phyloP scores from a whole-genome alignment of 306 rosid genomes.

The Canavalia gladiata region DNA sequence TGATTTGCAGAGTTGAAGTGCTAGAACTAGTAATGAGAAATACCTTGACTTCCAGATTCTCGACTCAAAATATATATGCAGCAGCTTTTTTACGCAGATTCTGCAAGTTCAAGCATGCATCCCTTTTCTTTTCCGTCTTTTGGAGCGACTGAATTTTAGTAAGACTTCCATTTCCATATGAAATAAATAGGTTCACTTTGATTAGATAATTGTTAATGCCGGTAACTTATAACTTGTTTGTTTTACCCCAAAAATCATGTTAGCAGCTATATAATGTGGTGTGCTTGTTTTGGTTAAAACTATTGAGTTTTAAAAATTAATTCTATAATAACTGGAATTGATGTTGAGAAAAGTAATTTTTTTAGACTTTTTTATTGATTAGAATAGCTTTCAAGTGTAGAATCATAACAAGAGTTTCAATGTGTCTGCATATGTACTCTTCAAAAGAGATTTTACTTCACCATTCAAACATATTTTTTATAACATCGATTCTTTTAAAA shows the following conservation, averaged over 20 bases:
- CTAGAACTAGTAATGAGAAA: conserved; percentile 8
- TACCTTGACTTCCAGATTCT: conserved; percentile 1
- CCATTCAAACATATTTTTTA: not conserved
- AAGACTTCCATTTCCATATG: not conserved
- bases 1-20: conserved; percentile 19
- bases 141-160: not conserved
- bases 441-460: not conserved
- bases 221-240: not conserved
- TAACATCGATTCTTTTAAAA: not conserved
- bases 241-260: not conserved
- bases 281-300: not conserved
- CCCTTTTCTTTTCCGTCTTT: not conserved
- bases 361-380: too few species aligned
- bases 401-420: too few species aligned
- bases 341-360: not conserved
- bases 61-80: not conserved
- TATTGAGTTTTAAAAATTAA: not conserved
- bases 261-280: not conserved
- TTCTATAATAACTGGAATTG: not conserved
- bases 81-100: not conserved
- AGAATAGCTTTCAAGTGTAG: too few species aligned
- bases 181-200: conserved; percentile 7
- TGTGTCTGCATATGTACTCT: not conserved
- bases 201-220: not conserved
- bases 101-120: conserved; percentile 21